Base-by-base conservation (phyloP, 2,329 filamentous ascomycete species). In the Dothiorella sarmentorum region DNA sequence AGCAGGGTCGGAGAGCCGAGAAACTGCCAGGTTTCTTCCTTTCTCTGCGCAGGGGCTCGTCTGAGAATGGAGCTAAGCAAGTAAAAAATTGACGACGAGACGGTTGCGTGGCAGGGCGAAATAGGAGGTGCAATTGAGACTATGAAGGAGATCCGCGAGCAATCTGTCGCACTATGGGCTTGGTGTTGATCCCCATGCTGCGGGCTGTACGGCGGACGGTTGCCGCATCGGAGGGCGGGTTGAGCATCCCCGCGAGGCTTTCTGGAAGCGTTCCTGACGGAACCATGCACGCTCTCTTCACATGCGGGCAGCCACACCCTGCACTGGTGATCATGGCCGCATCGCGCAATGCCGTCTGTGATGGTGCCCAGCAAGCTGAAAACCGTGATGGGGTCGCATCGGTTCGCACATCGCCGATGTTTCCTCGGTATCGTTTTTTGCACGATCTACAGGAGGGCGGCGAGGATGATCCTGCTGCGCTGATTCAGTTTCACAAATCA, bases 231-330 rank as follows among this genome's bases (percentile, higher is more conserved):
- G 35, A 15, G 15, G 24, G 49, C 33, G 35, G 27, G 49, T 29
- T 18, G 22, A 29, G 31, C 33, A 52, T 52, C 47, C 47, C 42
- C 33, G 47, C 15, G 22, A 53, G 29, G 35, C 31, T 53, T 53
- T 53, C 49, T 53, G 22, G 49, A 53, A 53, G 49, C 49, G 49
- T 53, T 53, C 49, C 49, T 53, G 49, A 53, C 35, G 49, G 49
- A 40, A 35, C 49, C 49, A 53, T 35, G 11, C 18, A 24, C n/a
- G 24, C 33, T 15, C 33, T 53, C 22, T 7, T n/a, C 17, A 29
- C 15, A 24, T 26, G 26, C 43, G 26, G n/a, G 15, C 43, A 45
- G 43, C 43, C 43, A 45, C 43, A 45, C 24, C 3, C 24, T 13
- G 43, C 24, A 11, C 33, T 24, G 49, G 18, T 31, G 49, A 53